Base-by-base conservation (phyloP, 495 filamentous ascomycete genomes). In the Friedmanniomyces endolithicus region DNA sequence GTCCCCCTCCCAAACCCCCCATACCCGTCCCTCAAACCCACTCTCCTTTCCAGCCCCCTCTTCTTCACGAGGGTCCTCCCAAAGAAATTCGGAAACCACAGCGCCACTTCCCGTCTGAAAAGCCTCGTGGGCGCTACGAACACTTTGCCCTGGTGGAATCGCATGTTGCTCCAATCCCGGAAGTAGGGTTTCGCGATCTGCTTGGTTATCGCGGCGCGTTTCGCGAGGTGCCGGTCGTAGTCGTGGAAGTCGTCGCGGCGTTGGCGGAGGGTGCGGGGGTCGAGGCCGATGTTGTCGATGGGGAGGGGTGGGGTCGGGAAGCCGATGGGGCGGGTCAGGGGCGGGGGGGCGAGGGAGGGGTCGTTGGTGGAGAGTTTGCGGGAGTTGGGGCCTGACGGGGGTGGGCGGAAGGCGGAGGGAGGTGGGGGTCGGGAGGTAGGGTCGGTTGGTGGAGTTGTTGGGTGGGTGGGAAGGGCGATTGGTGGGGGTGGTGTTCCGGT, bases 51-150 rank as follows among this genome's bases (percentile, higher is more conserved):
- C n/a, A 20, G 65, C 0, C 33, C 46, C 34, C 33, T 34, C 37
- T 41, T 41, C 29, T 19, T 29, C 9, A 72, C 70, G 9, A 96
- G 74, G 3, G 92, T 95, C 37, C 73, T 73, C 4, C 92, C 92
- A 62, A 75, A 71, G 40, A 99, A 70, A 69, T 99, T 99, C 25
- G 92, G 94, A 75, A 99, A 96, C 72, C 83, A 95, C 29, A 95
- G 80, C 14, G 90, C 80, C 11, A 78, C 74, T 29, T 88, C 85
- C 52, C 72, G 71, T 48, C 79, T 80, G 74, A 96, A 95, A 31
- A 88, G 73, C 6, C 79, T 74, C 2, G 82, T 76, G 34, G 88
- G 88, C 8, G 90, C 81, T 17, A 85, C 64, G 71, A 95, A 97
- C 31, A 85, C 85, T 68, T 97, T 97, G 63, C 92, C 92, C 57